These are phyloP conservation scores for Rasamsonia emersonii DNA, from an alignment of 2,329 filamentous ascomycete species.

Conservation along the genomic window DNA sequence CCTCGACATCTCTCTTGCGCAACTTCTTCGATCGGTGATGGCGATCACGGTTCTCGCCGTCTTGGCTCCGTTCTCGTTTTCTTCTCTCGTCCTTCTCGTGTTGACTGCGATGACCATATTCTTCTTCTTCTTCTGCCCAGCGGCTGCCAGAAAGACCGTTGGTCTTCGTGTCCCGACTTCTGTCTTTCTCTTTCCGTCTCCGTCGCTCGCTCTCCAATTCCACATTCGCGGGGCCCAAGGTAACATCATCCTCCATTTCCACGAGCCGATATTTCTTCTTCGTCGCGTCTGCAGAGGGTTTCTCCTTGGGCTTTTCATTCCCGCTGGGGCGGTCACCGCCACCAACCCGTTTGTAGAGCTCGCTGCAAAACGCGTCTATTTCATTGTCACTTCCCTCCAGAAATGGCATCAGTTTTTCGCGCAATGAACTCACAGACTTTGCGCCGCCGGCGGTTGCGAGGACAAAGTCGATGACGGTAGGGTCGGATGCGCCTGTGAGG, in stretches of 20 bases:
- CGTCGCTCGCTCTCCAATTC: slow-evolving; percentile 30
- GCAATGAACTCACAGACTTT: slow-evolving; percentile 39
- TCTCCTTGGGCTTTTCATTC: slow-evolving; percentile 13
- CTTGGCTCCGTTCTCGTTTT: slow-evolving; percentile 31
- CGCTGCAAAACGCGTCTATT: slow-evolving; percentile 39
- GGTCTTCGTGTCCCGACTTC: slow-evolving; percentile 6
- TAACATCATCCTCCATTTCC: slow-evolving; percentile 44
- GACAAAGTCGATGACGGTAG: slow-evolving; percentile 50
- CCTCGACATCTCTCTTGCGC: slow-evolving; percentile 41
- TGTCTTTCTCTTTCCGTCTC: slow-evolving; percentile 19
- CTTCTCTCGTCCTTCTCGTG: slow-evolving; percentile 27
- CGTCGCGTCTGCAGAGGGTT: slow-evolving; percentile 20
- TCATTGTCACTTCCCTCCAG: slow-evolving; percentile 42
- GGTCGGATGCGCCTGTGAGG: slow-evolving; percentile 47
- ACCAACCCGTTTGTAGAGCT: slow-evolving; percentile 32
- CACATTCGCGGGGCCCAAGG: slow-evolving; percentile 24
- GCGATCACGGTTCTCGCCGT: slow-evolving; percentile 30
- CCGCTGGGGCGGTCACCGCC: slow-evolving; percentile 8
- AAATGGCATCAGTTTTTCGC: slow-evolving; percentile 45
- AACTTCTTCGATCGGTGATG: slow-evolving; percentile 43
- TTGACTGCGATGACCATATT: slow-evolving; percentile 13
- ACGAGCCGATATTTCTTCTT: slow-evolving; percentile 47
- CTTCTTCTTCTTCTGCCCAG: slow-evolving; percentile 8
- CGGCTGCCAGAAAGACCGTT: slow-evolving; percentile 12
- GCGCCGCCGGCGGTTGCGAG: slow-evolving; percentile 45